phyloP scores from a whole-genome alignment of 805 yeast genomes.

The Kurtzmaniella cleridarum region DNA sequence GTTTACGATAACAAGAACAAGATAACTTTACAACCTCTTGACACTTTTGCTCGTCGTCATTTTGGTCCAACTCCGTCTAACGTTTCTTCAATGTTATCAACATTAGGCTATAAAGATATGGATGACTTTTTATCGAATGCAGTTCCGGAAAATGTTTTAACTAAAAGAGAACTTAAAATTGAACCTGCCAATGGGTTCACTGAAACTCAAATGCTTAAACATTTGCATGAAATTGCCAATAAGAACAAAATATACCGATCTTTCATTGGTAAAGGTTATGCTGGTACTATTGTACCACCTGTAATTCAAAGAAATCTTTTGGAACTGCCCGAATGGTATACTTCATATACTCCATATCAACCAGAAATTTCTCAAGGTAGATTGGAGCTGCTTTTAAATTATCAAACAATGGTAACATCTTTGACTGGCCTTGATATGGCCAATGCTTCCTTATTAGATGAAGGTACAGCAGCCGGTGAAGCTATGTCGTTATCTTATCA shows the following conservation, averaged over 20 bases:
- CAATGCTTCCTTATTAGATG: slow-evolving; percentile 91
- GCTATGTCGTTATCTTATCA: slow-evolving; percentile 85
- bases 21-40: slow-evolving; percentile 40
- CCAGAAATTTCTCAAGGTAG: slow-evolving; percentile 98
- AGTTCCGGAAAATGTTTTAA: slow-evolving; percentile 71
- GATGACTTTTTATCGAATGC: slow-evolving; percentile 66
- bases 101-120: slow-evolving; percentile 61
- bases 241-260: slow-evolving; percentile 71
- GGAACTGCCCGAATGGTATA: slow-evolving; percentile 97
- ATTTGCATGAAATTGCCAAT: slow-evolving; percentile 61
- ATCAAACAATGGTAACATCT: slow-evolving; percentile 86
- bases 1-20: slow-evolving; percentile 31
- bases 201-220: slow-evolving; percentile 73
- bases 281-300: slow-evolving; percentile 84
- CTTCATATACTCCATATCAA: slow-evolving; percentile 97
- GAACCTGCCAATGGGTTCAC: slow-evolving; percentile 70
- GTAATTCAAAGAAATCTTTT: slow-evolving; percentile 88
- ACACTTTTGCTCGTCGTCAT: slow-evolving; percentile 87
- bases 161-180: slow-evolving; percentile 61
- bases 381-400: slow-evolving; percentile 82
- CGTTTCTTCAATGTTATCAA: slow-evolving; percentile 58
- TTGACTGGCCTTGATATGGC: slow-evolving; percentile 93
- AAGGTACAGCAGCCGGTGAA: slow-evolving; percentile 96
- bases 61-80: slow-evolving; percentile 72
- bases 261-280: slow-evolving; percentile 91